A percentile compares a stretch with the other conserved stretches of the same genome.
Conservation (phyloP, 176 grass and related monocot species). For the maize (Zea mays) region Zm-B73-REFERENCE-NAM-5.0 NC_050100.1:218140501-218141000, state of each 20-base stretch:
- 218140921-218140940: constrained; percentile 89
- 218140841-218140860: constrained; percentile 11
- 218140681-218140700: neutral
- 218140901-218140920: constrained; percentile 78
- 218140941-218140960: constrained; percentile 36
- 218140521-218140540: neutral
- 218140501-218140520: neutral
- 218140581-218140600: constrained; percentile 22
- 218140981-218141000: constrained; percentile 8
- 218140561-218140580: neutral
- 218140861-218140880: constrained; percentile 35
- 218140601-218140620: neutral
- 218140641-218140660: neutral
- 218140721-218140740: neutral
- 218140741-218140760: neutral
- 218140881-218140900: constrained; percentile 88
- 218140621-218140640: neutral
- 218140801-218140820: neutral
- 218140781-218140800: constrained; percentile 10
- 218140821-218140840: neutral
- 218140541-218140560: constrained; percentile 11
- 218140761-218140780: neutral
- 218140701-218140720: neutral
- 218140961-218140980: constrained; percentile 16
- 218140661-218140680: neutral